Base-by-base conservation (phyloP, 2,329 filamentous ascomycete genomes). In the Phialophora verrucosa region DNA sequence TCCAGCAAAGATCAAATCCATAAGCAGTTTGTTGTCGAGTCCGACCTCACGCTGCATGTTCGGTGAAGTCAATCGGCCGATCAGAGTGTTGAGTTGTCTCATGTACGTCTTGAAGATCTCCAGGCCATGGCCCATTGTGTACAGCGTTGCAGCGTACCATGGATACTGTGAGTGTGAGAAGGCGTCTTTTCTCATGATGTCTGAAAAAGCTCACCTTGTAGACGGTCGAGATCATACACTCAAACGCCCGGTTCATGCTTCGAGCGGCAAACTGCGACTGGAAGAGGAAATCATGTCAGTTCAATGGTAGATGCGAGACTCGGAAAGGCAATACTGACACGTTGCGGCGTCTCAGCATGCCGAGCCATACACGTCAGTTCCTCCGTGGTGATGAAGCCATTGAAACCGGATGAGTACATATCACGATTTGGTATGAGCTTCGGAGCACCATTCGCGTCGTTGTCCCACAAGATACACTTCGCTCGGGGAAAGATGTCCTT, bases 81-180 rank as follows among this genome's bases (percentile, higher is more conserved):
- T 86, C 74, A 94, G 84, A 73, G 92, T 88, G 61, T 83, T 84
- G 75, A 94, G 88, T 75, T 89, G 88, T 29, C 83, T 83, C 62
- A 72, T 73, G 59, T 73, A 74, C 42, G 78, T 73, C 14, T 79
- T 74, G 73, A 81, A 84, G 31, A 86, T 71, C 10, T 74, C 68
- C 62, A 82, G 80, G 56, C 83, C 82, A 64, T 84, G 80, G 50
- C 76, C 73, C 25, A 86, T 72, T 0, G 78, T 82, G 72, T 84
- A 82, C 65, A 81, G 71, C 14, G 76, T 71, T 11, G 76, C 73
- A 4, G 80, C 79, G 55, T 78, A 78, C 83, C 83, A 85, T 2
- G 84, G 84, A 66, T 82, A 85, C 81, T 83, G 56, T 54, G 47
- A 3, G n/a, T 50, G 47, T 70, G 63, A 71, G 63, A 57, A 12